phyloP scores from a whole-genome alignment of 1,284 basidiomycete genomes.

The Ceratobasidium sp. region DNA sequence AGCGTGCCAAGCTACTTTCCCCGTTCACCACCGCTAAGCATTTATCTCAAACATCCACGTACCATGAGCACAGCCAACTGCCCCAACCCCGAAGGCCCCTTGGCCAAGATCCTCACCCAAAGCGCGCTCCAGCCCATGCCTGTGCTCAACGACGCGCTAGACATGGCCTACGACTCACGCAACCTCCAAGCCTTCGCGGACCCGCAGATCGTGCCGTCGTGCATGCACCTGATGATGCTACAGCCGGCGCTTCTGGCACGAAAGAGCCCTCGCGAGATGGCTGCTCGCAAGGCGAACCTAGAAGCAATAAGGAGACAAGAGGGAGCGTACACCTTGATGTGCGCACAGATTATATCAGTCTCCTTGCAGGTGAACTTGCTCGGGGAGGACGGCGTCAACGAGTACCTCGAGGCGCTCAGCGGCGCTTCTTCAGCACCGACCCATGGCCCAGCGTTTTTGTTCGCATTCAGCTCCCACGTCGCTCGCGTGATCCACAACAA shows the following conservation, averaged over 20 bases:
- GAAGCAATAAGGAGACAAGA: neutral
- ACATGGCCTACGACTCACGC: conserved; percentile 7
- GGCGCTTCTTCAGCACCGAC: no score
- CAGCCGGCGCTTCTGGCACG: neutral
- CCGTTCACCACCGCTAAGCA: no score
- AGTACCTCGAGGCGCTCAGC: neutral
- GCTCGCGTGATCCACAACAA: neutral
- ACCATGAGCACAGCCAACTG: neutral
- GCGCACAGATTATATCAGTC: conserved; percentile 4
- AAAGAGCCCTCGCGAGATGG: neutral
- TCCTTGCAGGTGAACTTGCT: neutral
- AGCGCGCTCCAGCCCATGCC: neutral
- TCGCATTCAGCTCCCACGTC: conserved; percentile 5
- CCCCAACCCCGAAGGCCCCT: neutral
- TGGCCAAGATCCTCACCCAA: neutral
- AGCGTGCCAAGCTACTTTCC: no score
- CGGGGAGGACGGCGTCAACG: neutral
- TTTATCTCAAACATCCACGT: no score
- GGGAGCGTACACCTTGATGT: neutral
- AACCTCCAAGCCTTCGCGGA: neutral
- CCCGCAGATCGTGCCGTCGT: neutral
- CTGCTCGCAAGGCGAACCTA: neutral
- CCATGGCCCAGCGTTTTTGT: neutral
- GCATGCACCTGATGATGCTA: conserved; percentile 3
- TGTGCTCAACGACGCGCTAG: conserved; percentile 12